Evolutionary conservation across 2,329 filamentous ascomycete species (phyloP), one percentile per base, ranked within the genome.

Genomic region (Paracamarosporium sp.): DNA sequence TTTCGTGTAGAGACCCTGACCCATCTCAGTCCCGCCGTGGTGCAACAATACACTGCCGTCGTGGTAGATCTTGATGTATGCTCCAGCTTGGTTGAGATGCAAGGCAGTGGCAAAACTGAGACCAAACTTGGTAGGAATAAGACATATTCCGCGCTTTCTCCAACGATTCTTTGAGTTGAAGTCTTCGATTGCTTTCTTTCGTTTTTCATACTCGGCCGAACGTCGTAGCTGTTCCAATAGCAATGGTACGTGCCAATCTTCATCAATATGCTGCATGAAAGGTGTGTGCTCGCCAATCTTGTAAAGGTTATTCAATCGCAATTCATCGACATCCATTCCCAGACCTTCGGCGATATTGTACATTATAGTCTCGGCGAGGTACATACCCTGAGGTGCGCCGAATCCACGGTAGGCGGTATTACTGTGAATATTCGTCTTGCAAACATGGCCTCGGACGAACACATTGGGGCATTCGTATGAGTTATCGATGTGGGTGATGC

Each of bases 381-480:
- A 98, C 83, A 97, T 89, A 57, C 94, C 95, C 74, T 98, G 94
- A 0, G 94, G 94, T 0, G 94, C 94, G 57, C 94, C 94, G 66
- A 98, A 98, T 0, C 94, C 94, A 67, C 94, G 88, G 83, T 97
- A 98, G 0, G 94, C 94, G 4, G 93, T 97, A 77, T 98, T 98
- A 4, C 92, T 96, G 78, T 98, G 92, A 0, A 92, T 98, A 73
- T 98, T 98, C 0, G 94, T 98, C 78, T 89, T 93, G 81, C 92
- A 96, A 30, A 96, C 79, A 44, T 91, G 87, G 4, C 94, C 94
- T 11, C 92, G 88, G n/a, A 97, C 86, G 66, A 90, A 79, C 15
- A 96, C 83, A 67, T 96, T 93, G 0, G 94, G 93, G 53, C 96
- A 92, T 51, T 87, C 86, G 78, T 98, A 98, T 66, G 92, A 93